phyloP scores from a whole-genome alignment of 1,139 yeast species.

The Suhomyces coccinellae region DNA sequence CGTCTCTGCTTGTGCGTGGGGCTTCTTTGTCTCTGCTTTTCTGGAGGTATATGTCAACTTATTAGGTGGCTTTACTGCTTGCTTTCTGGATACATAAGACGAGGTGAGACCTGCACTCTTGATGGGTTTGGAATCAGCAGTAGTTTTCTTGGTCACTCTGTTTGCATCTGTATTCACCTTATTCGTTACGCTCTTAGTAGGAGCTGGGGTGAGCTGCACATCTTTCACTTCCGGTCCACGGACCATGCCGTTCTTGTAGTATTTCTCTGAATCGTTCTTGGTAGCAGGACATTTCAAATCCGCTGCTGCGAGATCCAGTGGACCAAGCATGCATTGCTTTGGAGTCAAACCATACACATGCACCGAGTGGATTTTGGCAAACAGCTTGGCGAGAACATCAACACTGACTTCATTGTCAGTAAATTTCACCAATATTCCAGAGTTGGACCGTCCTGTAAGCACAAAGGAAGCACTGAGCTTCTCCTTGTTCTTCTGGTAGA shows the following conservation, averaged over 20 bases:
- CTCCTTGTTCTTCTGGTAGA: constrained; percentile 32
- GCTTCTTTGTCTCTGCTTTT: constrained; percentile 17
- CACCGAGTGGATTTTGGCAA: constrained; percentile 26
- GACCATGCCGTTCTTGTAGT: constrained; percentile 34
- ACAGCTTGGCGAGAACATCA: constrained; percentile 19
- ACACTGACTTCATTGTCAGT: constrained; percentile 19
- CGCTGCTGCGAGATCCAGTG: constrained; percentile 30
- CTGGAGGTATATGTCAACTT: constrained; percentile 25
- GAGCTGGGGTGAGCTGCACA: constrained; percentile 7
- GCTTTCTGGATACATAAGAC: constrained; percentile 32
- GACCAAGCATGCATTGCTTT: constrained; percentile 19
- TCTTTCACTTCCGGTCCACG: constrained; percentile 33
- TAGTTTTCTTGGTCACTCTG: constrained; percentile 4
- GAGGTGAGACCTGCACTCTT: constrained; percentile 25
- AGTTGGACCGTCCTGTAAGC: constrained; percentile 28
- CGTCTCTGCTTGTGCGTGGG: constrained; percentile 4
- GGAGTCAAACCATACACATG: constrained; percentile 35
- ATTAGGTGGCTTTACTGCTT: constrained; percentile 15
- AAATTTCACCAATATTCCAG: constrained; percentile 23
- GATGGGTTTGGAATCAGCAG: constrained; percentile 13
- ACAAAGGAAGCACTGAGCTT: constrained; percentile 37
- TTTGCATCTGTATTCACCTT: constrained; percentile 1
- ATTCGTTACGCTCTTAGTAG: too few species aligned
- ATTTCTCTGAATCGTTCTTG: constrained; percentile 20
- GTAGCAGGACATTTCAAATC: constrained; percentile 27